Evolutionary conservation across 495 filamentous ascomycete genomes (phyloP).

Genomic region (Aspergillus conjunctus): DNA sequence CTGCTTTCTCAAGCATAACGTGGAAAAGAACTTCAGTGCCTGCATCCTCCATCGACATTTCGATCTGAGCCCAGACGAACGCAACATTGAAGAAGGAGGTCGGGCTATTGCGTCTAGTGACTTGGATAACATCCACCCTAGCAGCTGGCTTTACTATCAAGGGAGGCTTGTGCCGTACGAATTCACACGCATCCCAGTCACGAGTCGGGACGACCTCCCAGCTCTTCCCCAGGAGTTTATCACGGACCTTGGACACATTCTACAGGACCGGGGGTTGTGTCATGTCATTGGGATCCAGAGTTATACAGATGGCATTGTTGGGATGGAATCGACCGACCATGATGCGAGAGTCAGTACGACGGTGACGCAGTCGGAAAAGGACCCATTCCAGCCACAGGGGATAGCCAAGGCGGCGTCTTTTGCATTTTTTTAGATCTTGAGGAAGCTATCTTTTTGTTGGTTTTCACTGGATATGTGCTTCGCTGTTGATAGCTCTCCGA

Average conservation of each 20-base stretch:
- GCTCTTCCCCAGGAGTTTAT: constrained; percentile 5
- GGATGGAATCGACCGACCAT: constrained; percentile 8
- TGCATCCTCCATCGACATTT: constrained; percentile 15
- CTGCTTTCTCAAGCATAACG: constrained; percentile 4
- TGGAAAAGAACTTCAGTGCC: constrained; percentile 7
- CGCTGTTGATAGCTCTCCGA: no score
- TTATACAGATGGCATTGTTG: constrained; percentile 8
- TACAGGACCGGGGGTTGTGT: background rate
- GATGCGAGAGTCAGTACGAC: constrained; percentile 9
- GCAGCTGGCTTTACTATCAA: constrained; percentile 6
- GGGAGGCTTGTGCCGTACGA: constrained; percentile 6
- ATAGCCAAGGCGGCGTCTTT: constrained; percentile 2
- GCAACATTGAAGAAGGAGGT: constrained; percentile 12
- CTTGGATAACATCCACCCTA: background rate
- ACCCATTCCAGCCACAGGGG: background rate
- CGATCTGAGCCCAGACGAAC: constrained; percentile 1
- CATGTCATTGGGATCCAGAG: constrained; percentile 9
- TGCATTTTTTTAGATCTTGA: constrained; percentile 8
- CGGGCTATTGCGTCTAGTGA: background rate
- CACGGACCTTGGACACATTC: background rate
- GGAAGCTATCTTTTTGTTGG: background rate
- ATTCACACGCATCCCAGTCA: background rate
- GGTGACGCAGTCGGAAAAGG: constrained; percentile 1
- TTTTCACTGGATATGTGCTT: no score
- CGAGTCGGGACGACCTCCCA: background rate